Evolutionary conservation across 73 alveolate species (phyloP).

Genomic region (Paramecium caudatum): DNA sequence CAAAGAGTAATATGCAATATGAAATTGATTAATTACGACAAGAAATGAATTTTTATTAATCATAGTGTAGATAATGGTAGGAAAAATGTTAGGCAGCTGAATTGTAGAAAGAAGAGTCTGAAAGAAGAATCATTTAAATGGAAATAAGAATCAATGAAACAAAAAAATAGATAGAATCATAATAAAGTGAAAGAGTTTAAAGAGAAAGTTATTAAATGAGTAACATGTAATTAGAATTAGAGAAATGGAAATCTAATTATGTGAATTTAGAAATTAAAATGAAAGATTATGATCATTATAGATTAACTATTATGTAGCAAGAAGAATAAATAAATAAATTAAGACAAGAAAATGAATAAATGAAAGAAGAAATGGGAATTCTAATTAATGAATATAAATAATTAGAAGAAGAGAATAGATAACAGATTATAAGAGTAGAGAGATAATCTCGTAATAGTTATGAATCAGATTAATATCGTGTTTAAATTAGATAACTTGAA

Average conservation of each 20-base stretch:
- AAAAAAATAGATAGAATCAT: background rate
- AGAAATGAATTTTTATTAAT: slow-evolving; percentile 24
- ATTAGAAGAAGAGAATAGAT: slow-evolving; percentile 27
- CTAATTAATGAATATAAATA: slow-evolving; percentile 23
- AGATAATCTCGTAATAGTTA: background rate
- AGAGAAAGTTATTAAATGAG: background rate
- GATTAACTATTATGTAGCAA: background rate
- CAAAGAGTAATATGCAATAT: slow-evolving; percentile 7
- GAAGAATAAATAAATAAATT: background rate
- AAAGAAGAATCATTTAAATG: slow-evolving; percentile 50
- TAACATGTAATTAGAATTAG: background rate
- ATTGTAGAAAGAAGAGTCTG: slow-evolving; percentile 54
- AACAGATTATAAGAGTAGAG: background rate
- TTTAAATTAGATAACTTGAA: background rate
- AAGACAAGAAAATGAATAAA: slow-evolving; percentile 10
- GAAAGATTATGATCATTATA: background rate
- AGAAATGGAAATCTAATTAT: slow-evolving; percentile 56
- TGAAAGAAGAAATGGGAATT: slow-evolving; percentile 18
- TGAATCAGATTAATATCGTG: background rate
- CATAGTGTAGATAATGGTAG: slow-evolving; percentile 32
- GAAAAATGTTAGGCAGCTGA: slow-evolving; percentile 31
- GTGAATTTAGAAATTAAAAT: slow-evolving; percentile 13
- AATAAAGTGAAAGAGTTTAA: slow-evolving; percentile 22
- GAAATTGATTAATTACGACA: slow-evolving; percentile 39
- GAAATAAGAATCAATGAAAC: slow-evolving; percentile 53